These are phyloP conservation scores for Ogataea ramenticola DNA, from an alignment of 805 yeast species.

Conservation along the genomic window DNA sequence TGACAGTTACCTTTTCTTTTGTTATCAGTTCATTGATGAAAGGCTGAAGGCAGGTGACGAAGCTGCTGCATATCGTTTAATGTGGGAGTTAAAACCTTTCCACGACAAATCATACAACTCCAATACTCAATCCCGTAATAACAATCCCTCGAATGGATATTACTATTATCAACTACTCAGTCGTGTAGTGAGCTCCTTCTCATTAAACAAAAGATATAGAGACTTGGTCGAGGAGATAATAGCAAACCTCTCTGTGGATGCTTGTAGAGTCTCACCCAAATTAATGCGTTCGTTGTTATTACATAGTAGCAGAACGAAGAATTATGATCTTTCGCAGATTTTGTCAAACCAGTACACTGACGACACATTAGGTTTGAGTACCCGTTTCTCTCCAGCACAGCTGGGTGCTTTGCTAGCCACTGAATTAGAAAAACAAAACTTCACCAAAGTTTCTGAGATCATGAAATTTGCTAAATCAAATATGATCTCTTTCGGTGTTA, in stretches of 20 bases:
- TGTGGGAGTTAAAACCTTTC: slow-evolving; percentile 23
- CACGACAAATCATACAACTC: slow-evolving; percentile 22
- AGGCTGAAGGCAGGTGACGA: slow-evolving; percentile 18
- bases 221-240: slow-evolving; percentile 19
- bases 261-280: slow-evolving; percentile 24
- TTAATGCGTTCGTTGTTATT: slow-evolving; percentile 24
- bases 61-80: slow-evolving; percentile 18
- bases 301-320: slow-evolving; percentile 21
- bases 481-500: slow-evolving; percentile 16
- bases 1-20: slow-evolving; percentile 19
- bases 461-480: slow-evolving; percentile 18
- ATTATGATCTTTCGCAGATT: slow-evolving; percentile 18
- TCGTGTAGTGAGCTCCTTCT: slow-evolving; percentile 19
- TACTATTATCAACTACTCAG: slow-evolving; percentile 22
- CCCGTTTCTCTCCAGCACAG: slow-evolving; percentile 21
- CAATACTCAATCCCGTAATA: slow-evolving; percentile 14
- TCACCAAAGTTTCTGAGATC: slow-evolving; percentile 22
- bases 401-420: slow-evolving; percentile 22
- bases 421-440: slow-evolving; percentile 19
- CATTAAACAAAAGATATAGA: slow-evolving; percentile 23
- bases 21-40: slow-evolving; percentile 21
- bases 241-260: slow-evolving; percentile 24
- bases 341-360: slow-evolving; percentile 19
- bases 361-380: slow-evolving; percentile 12
- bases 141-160: slow-evolving; percentile 21